Percentiles rank a stretch among this genome's conserved stretches.
phyloP scores from a whole-genome alignment of 495 filamentous ascomycete species.

The Astrothelium subdiscretum region DNA sequence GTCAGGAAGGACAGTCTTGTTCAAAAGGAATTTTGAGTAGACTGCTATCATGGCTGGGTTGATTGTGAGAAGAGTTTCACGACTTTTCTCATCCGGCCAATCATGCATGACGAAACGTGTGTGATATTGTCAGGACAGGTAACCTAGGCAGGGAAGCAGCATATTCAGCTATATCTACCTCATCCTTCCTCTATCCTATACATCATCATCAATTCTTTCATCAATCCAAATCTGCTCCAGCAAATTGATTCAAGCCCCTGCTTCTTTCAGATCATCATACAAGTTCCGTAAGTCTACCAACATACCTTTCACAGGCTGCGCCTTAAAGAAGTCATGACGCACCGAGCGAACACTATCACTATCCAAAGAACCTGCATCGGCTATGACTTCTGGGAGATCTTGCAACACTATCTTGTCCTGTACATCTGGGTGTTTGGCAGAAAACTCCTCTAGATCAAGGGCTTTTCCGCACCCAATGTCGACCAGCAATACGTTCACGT shows the following conservation, averaged over 20 bases:
- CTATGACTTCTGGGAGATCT: constrained; percentile 6
- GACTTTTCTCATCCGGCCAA: constrained; percentile 14
- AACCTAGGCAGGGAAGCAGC: no score
- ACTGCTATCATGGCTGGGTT: constrained; percentile 15
- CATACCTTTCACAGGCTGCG: constrained; percentile 9
- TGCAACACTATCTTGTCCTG: constrained; percentile 8
- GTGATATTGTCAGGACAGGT: no score
- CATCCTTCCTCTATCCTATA: no score
- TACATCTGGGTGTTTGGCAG: constrained; percentile 6
- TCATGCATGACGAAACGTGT: constrained; percentile 12
- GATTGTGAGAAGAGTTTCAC: constrained; percentile 7
- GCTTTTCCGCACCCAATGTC: constrained; percentile 12
- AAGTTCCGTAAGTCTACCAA: not conserved
- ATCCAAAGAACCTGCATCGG: not conserved
- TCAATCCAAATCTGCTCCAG: no score
- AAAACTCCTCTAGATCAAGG: constrained; percentile 6
- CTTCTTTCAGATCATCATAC: not conserved
- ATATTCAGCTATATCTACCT: no score
- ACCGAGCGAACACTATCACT: constrained; percentile 1
- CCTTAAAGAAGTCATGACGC: constrained; percentile 12
- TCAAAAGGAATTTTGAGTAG: constrained; percentile 7
- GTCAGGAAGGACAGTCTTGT: constrained; percentile 10
- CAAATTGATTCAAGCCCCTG: constrained; percentile 10
- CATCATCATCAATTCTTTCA: no score
- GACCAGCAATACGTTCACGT: constrained; percentile 5